phyloP scores from a whole-genome alignment of 345 rosid species.

The Cardamine resedifolia region DNA sequence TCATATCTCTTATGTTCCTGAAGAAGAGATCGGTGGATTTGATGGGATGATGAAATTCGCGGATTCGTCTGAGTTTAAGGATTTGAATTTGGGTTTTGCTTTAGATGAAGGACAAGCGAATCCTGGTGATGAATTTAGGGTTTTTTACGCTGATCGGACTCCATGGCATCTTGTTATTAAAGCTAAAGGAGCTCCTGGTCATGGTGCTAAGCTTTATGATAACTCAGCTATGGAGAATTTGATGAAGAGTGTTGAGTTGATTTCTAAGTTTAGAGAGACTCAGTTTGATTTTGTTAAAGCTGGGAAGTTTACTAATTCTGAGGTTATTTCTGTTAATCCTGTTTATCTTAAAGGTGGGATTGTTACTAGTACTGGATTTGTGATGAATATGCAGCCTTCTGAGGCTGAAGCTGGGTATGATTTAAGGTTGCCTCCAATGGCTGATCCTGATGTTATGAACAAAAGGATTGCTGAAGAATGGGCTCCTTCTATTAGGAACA shows the following conservation, averaged over 20 bases:
- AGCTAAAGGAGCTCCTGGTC: constrained; percentile 73
- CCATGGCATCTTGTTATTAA: constrained; percentile 59
- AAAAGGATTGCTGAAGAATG: constrained; percentile 77
- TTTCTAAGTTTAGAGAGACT: constrained; percentile 64
- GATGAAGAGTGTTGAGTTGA: constrained; percentile 76
- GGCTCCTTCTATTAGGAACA: constrained; percentile 81
- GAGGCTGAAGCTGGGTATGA: constrained; percentile 96
- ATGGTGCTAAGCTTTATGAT: constrained; percentile 79
- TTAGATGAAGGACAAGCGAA: constrained; percentile 93
- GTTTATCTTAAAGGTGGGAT: constrained; percentile 84
- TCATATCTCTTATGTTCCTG: constrained; percentile 69
- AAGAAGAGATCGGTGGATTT: constrained; percentile 80
- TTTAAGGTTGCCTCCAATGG: constrained; percentile 74
- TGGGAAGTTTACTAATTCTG: constrained; percentile 58
- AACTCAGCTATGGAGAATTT: constrained; percentile 86
- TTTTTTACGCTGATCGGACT: constrained; percentile 73
- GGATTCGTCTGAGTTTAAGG: constrained; percentile 54
- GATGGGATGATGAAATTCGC: constrained; percentile 67
- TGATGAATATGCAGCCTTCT: constrained; percentile 93
- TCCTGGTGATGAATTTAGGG: constrained; percentile 57
- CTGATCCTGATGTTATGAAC: constrained; percentile 59
- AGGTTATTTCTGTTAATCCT: constrained; percentile 85
- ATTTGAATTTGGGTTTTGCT: constrained; percentile 73
- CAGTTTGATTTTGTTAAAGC: constrained; percentile 81
- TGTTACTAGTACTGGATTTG: constrained; percentile 69